Conservation (phyloP, 805 yeast genomes). For the Pichia manshurica region DNA sequence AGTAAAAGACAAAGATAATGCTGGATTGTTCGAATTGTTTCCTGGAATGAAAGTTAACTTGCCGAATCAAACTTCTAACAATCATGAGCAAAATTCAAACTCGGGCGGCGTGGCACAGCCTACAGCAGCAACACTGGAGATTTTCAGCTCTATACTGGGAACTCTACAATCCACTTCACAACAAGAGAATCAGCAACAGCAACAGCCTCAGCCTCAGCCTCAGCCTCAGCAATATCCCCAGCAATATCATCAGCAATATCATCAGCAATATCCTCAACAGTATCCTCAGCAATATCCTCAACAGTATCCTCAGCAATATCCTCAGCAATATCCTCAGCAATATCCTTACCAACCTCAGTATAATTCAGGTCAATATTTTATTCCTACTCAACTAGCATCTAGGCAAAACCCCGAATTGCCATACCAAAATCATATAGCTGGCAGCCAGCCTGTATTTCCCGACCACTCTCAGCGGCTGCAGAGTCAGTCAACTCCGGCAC, state of each 20-base stretch:
- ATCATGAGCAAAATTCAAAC: neutral
- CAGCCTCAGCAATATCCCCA: neutral
- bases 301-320: neutral
- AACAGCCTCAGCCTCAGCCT: neutral
- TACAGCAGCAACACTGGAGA: constrained; percentile 1
- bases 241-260: neutral
- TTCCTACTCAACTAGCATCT: neutral
- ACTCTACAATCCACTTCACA: neutral
- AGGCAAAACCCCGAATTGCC: no score
- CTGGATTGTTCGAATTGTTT: constrained; percentile 7
- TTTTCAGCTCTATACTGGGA: constrained; percentile 7
- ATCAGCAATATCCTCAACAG: neutral
- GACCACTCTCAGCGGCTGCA: neutral
- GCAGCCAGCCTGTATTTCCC: no score
- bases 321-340: neutral
- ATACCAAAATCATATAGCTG: no score
- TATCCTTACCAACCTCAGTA: no score
- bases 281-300: neutral
- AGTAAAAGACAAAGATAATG: neutral
- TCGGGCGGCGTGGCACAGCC: neutral
- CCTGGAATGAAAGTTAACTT: constrained; percentile 14
- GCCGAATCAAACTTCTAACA: neutral
- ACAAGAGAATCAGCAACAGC: neutral
- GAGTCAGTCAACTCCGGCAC: no score
- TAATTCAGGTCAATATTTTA: no score